Evolutionary conservation across 2,329 filamentous ascomycete genomes (phyloP).

Genomic region (Apiospora saccharicola): DNA sequence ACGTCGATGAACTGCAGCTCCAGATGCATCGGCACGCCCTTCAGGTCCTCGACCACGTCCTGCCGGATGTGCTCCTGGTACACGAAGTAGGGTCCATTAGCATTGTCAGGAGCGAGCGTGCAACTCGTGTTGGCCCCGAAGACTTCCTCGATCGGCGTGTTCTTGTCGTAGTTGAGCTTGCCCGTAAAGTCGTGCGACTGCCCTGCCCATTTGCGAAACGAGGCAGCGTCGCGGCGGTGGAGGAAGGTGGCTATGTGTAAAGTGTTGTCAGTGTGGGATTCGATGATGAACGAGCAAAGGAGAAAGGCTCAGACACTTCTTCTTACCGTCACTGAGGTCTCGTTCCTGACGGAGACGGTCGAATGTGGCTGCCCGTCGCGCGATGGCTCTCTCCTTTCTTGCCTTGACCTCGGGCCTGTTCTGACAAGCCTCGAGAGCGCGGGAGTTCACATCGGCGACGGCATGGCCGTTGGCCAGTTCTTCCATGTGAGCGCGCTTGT

Average conservation of each 20-base stretch:
- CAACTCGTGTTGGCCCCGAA: constrained; percentile 53
- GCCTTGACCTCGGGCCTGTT: constrained; percentile 47
- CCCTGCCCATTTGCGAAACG: constrained; percentile 47
- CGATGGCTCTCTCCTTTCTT: constrained; percentile 47
- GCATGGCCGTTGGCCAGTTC: constrained; percentile 39
- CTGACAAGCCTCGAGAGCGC: constrained; percentile 48
- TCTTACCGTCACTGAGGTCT: constrained; percentile 35
- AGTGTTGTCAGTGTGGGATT: neutral
- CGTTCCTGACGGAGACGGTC: constrained; percentile 47
- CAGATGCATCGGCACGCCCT: constrained; percentile 51
- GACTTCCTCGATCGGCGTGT: constrained; percentile 42
- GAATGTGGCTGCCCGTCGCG: constrained; percentile 48
- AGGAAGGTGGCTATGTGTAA: constrained; percentile 22
- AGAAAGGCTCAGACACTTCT: too few relatives aligned
- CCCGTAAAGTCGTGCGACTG: constrained; percentile 48
- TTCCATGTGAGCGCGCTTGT: constrained; percentile 37
- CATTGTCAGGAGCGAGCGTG: constrained; percentile 50
- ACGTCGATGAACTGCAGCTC: constrained; percentile 56
- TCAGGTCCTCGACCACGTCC: constrained; percentile 47
- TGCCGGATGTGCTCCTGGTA: constrained; percentile 50
- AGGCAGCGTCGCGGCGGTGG: constrained; percentile 45
- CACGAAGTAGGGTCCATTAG: constrained; percentile 54
- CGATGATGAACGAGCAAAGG: neutral
- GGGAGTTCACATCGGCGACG: constrained; percentile 39
- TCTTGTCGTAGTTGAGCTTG: constrained; percentile 39